Conservation (phyloP, 2,329 filamentous ascomycete species). For the Chrysoporthe cubensis region DNA sequence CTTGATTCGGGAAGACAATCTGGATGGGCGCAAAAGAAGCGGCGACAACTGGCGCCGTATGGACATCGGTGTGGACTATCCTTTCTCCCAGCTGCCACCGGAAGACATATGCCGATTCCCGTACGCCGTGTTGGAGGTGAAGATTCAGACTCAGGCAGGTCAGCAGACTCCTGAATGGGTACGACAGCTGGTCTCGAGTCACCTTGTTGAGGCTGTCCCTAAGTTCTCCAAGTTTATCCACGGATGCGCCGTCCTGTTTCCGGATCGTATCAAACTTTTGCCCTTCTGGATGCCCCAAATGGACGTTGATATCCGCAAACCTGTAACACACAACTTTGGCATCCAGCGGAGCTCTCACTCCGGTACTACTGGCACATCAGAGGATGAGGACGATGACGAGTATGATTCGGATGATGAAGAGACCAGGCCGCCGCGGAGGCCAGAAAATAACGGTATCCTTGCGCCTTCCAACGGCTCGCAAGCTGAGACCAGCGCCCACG, state of each 20-base stretch:
- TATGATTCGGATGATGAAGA: slow-evolving; percentile 70
- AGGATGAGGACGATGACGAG: slow-evolving; percentile 75
- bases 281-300: slow-evolving; percentile 99
- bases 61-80: slow-evolving; percentile 96
- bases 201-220: slow-evolving; percentile 96
- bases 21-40: slow-evolving; percentile 75
- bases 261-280: slow-evolving; percentile 82
- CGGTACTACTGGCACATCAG: slow-evolving; percentile 76
- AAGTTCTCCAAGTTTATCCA: slow-evolving; percentile 99
- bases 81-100: slow-evolving; percentile 84
- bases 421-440: slow-evolving; percentile 32
- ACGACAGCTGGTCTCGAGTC: slow-evolving; percentile 86
- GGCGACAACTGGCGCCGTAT: slow-evolving; percentile 95
- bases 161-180: slow-evolving; percentile 98
- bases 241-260: slow-evolving; percentile 86
- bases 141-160: slow-evolving; percentile 93
- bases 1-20: slow-evolving; percentile 93
- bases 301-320: slow-evolving; percentile 96
- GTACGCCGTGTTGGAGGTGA: slow-evolving; percentile 95
- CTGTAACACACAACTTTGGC: slow-evolving; percentile 84
- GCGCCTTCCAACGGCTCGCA: slow-evolving; percentile 30
- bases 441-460: slow-evolving; percentile 8
- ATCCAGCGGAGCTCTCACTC: slow-evolving; percentile 81
- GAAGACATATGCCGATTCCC: slow-evolving; percentile 91
- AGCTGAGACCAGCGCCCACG: slow-evolving; percentile 43